Evolutionary conservation across 2,329 filamentous ascomycete species (phyloP), one percentile per base, ranked within the genome.

Genomic region (Corniculantispora saksenae): DNA sequence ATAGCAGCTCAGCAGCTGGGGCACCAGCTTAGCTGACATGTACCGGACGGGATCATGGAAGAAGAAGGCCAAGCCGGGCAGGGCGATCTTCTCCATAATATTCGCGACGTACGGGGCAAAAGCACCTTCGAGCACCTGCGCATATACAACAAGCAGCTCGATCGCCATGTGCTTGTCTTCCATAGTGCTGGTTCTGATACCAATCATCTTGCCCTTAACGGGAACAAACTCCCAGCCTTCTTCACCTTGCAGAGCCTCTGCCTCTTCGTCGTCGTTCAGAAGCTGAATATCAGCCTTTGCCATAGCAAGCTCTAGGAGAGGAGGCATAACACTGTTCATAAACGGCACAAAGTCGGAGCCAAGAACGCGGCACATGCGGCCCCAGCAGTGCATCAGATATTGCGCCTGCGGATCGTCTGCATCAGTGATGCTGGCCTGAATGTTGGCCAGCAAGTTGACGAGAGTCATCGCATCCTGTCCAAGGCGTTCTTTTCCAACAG

Each of bases 141-240:
- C 94, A 74, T 99, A 99, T 67, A 99, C 94, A 55, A 97, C 94
- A 67, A 99, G 91, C 61, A 99, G 88, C 79, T 99, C 95, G 69
- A 99, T 98, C n/a, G 95, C 95, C 86, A 97, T 97, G 78, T 98
- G 94, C 83, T 99, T 99, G 80, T 99, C 95, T 72, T 99, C 95
- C 77, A 99, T 89, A 12, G 91, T 92, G 76, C 93, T 97, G 9
- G 95, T 99, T 81, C 94, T 93, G 81, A 99, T 99, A 69, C 95
- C 95, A 73, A 99, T 97, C 78, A 97, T 92, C 82, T 98, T 98
- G 70, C 95, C 95, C 80, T 97, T 97, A 64, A 99, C 85, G 10
- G 95, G 95, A 19, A 99, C 93, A 70, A 99, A 84, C 78, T 99
- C 95, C 95, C 95, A 99, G 51, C 94, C 94, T 65, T 97, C 94